These are phyloP conservation scores for Eucalyptus cloeziana DNA, from an alignment of 345 rosid genomes.

Conservation along the genomic window DNA sequence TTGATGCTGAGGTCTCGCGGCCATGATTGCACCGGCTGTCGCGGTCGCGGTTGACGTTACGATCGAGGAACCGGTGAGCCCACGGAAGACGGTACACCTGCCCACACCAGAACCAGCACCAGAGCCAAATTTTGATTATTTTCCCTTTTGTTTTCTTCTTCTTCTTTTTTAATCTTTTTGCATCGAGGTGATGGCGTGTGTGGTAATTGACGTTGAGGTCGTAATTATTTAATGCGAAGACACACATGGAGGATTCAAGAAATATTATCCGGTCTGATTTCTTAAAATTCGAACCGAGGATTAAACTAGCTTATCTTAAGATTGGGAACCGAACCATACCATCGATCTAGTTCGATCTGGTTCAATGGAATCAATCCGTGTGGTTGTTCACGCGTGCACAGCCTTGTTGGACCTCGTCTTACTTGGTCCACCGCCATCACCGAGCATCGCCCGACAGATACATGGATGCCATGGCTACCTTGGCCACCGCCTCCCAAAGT, in stretches of 20 bases:
- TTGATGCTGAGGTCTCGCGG: not conserved
- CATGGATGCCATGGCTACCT: not conserved
- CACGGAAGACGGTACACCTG: not conserved
- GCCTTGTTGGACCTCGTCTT: not conserved
- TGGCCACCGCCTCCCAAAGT: not conserved
- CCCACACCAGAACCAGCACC: not conserved
- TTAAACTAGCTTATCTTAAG: too few species aligned
- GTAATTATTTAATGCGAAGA: not conserved
- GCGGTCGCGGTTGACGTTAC: not conserved
- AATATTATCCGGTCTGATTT: accelerated
- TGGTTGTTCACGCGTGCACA: not conserved
- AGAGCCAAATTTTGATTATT: not conserved
- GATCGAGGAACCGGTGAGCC: not conserved
- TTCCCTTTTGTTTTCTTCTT: too few species aligned
- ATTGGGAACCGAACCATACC: accelerated
- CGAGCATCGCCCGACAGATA: not conserved
- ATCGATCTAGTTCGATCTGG: accelerated
- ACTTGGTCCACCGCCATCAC: not conserved
- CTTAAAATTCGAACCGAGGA: accelerated
- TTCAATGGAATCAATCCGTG: accelerated
- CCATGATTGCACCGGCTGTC: not conserved
- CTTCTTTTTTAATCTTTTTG: too few species aligned
- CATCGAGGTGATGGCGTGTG: not conserved
- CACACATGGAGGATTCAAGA: not conserved
- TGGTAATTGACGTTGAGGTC: not conserved